Evolutionary conservation across 2,329 filamentous ascomycete species (phyloP), one percentile per base, ranked within the genome.

Genomic region (Penicillium brevicompactum): DNA sequence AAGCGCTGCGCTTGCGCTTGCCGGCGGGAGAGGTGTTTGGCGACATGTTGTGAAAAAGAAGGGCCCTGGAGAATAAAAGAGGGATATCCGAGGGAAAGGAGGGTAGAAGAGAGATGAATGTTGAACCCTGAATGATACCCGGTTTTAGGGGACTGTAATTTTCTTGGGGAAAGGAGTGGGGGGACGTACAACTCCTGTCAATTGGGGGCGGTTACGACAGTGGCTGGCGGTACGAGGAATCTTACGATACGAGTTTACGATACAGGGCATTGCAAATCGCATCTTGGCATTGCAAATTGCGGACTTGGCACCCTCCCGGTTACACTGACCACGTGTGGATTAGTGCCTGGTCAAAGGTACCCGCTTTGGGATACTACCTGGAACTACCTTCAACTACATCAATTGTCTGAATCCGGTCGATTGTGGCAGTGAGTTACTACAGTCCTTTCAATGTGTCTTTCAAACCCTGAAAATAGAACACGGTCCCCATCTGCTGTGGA

Each of bases 1-100:
- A 74, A 53, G 68, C 64, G 67, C 69, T 84, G 73, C 92, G 87
- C 84, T 96, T 96, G 76, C 92, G 88, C 82, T 96, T 96, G 66
- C 82, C 83, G 21, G 72, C 63, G 62, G 77, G 78, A 58, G 78
- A 77, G 24, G 80, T 82, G 34, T 84, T 80, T 30, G 86, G 87
- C 27, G 86, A 82, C 86, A 89, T 88, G 59, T 58, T 74, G 34
- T 37, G 13, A n/a, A 37, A 37, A n/a, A 37, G 34, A 37, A n/a
- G 24, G 24, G 62, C 45, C 50, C 50, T 49, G 46, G 38, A 43
- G 59, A 53, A 55, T 37, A 49, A 52, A 38, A 40, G 49, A 49
- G 32, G 43, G 34, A 57, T 44, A 53, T 43, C 47, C 50, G 31
- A 34, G 32, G 43, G 38, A 49, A 45, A 60, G 53, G 24, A 40